Percentiles rank a stretch among this genome's conserved stretches.
Conservation (phyloP, 73 alveolate species). For the Tetrahymena elliotti region DNA sequence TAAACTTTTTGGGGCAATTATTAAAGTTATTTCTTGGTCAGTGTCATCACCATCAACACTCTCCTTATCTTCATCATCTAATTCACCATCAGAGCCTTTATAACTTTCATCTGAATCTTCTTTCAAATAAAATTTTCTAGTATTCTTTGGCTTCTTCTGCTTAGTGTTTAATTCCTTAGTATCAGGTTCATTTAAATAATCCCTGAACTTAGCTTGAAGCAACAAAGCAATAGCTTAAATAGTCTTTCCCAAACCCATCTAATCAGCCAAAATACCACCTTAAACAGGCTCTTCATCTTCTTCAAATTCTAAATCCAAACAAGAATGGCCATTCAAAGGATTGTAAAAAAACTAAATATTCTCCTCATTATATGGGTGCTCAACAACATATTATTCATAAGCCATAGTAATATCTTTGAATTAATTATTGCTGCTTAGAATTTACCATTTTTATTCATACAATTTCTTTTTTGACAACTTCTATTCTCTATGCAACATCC, state of each 20-base stretch:
- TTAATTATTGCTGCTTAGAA: background rate
- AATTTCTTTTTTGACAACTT: background rate
- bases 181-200: background rate
- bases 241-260: background rate
- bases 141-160: background rate
- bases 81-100: background rate
- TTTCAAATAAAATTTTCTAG: background rate
- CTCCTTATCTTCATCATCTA: background rate
- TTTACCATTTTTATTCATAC: background rate
- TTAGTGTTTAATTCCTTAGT: background rate
- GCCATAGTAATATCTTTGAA: background rate
- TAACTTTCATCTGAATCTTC: background rate
- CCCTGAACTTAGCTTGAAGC: background rate
- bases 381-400: background rate
- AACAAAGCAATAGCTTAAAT: background rate
- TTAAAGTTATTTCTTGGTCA: background rate
- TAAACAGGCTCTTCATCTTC: background rate
- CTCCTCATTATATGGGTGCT: background rate
- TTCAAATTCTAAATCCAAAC: background rate
- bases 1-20: background rate
- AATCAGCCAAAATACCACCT: background rate
- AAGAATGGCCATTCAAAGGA: background rate
- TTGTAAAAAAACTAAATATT: background rate
- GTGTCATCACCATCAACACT: background rate
- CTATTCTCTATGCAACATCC: background rate